These are phyloP conservation scores for Odonthalia washingtoniensis DNA, from an alignment of 31 red algal species.

Conservation along the genomic window DNA sequence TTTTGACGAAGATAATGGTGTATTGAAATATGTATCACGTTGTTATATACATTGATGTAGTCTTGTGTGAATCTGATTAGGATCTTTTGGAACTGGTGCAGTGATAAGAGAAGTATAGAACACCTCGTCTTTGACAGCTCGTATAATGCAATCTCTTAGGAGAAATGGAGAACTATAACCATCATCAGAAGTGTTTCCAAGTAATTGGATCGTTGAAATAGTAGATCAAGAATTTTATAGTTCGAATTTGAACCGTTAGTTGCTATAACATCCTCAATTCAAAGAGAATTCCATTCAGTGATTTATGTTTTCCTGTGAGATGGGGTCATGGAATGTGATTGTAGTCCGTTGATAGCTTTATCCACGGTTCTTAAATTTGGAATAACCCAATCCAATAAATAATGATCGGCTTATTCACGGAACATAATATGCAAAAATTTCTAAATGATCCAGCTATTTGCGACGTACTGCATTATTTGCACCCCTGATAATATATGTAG, in stretches of 20 bases:
- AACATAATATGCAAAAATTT: background rate
- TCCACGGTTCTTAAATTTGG: background rate
- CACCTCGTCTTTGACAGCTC: background rate
- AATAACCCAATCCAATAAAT: background rate
- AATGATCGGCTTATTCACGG: background rate
- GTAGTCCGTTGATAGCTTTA: no score
- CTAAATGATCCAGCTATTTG: background rate
- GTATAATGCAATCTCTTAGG: no score
- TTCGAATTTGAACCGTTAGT: background rate
- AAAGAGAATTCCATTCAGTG: constrained; percentile 30
- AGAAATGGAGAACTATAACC: no score
- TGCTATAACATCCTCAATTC: background rate
- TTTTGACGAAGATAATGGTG: background rate
- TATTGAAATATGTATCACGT: background rate
- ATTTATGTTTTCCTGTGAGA: constrained; percentile 13
- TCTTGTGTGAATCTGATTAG: background rate
- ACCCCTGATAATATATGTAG: no score
- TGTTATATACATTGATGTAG: constrained; percentile 6
- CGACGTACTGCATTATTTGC: background rate
- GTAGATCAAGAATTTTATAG: no score
- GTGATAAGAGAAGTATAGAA: constrained; percentile 11
- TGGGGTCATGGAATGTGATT: constrained; percentile 23
- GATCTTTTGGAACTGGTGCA: background rate
- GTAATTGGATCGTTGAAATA: no score
- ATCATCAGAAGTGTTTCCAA: no score